Percentiles rank a stretch among this genome's conserved stretches.
phyloP scores from a whole-genome alignment of 176 grass and related monocot genomes.

The Echinochloa phyllopogon region DNA sequence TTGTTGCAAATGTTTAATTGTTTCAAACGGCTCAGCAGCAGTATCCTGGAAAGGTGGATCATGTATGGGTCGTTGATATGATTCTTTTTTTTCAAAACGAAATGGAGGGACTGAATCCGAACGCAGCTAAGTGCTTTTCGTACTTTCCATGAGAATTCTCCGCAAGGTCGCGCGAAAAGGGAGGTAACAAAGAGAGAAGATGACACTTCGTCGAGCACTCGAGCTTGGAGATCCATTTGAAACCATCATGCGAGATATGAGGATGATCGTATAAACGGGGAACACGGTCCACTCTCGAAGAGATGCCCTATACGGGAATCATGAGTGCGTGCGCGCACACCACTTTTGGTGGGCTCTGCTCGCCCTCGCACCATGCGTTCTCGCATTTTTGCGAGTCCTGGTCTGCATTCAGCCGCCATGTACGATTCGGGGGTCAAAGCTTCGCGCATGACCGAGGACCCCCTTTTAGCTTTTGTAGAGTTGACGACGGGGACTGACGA shows the following conservation, averaged over 20 bases:
- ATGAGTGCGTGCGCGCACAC: background rate
- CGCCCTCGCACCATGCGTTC: background rate
- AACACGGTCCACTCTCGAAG: background rate
- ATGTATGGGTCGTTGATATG: no score
- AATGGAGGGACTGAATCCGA: background rate
- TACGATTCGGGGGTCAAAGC: slow-evolving; percentile 4
- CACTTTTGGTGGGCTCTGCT: slow-evolving; percentile 11
- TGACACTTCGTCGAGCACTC: no score
- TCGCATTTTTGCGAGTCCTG: background rate
- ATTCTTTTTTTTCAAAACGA: no score
- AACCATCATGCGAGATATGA: background rate
- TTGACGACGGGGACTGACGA: background rate
- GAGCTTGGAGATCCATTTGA: background rate
- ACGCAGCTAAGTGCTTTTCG: background rate
- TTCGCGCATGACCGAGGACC: background rate
- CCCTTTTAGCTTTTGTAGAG: background rate
- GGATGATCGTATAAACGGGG: background rate
- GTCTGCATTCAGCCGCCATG: background rate
- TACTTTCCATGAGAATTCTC: background rate
- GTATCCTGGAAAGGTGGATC: no score
- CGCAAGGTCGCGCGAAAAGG: background rate
- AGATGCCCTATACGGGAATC: slow-evolving; percentile 15
- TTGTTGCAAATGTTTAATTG: no score
- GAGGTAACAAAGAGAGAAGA: background rate
- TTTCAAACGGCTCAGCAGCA: no score